These are phyloP conservation scores for Trichophaea hybrida DNA, from an alignment of 2,329 filamentous ascomycete species.

Conservation along the genomic window DNA sequence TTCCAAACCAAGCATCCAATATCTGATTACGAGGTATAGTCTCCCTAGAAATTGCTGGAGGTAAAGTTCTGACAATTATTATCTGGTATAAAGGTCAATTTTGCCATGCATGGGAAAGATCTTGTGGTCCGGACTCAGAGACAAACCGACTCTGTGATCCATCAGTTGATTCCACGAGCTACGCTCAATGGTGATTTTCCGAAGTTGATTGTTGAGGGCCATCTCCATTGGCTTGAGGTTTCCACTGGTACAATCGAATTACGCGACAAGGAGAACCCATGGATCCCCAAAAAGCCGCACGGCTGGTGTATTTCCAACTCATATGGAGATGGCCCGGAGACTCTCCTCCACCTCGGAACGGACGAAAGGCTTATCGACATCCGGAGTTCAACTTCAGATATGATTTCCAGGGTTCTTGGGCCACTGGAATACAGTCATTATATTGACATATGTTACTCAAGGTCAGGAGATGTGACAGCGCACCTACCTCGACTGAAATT, in stretches of 20 bases:
- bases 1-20: too few relatives aligned
- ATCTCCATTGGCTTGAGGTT: conserved; percentile 38
- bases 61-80: neutral
- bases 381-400: conserved; percentile 30
- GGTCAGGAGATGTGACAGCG: conserved; percentile 28
- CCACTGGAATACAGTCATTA: conserved; percentile 34
- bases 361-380: conserved; percentile 27
- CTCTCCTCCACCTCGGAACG: too few relatives aligned
- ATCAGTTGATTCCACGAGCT: conserved; percentile 16
- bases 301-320: too few relatives aligned
- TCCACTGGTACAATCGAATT: neutral
- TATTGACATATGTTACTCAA: conserved; percentile 21
- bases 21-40: too few relatives aligned
- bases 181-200: conserved; percentile 29
- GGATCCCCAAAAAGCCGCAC: too few relatives aligned
- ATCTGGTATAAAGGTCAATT: neutral
- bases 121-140: conserved; percentile 23
- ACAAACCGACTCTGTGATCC: neutral
- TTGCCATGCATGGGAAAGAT: conserved; percentile 18
- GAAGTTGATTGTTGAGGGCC: conserved; percentile 31
- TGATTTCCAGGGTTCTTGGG: conserved; percentile 29
- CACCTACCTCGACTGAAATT: conserved; percentile 37
- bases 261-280: too few relatives aligned
- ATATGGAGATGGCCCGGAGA: conserved; percentile 11
- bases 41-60: neutral